These are phyloP conservation scores for Cytospora leucostoma DNA, from an alignment of 2,329 filamentous ascomycete genomes.

Conservation along the genomic window DNA sequence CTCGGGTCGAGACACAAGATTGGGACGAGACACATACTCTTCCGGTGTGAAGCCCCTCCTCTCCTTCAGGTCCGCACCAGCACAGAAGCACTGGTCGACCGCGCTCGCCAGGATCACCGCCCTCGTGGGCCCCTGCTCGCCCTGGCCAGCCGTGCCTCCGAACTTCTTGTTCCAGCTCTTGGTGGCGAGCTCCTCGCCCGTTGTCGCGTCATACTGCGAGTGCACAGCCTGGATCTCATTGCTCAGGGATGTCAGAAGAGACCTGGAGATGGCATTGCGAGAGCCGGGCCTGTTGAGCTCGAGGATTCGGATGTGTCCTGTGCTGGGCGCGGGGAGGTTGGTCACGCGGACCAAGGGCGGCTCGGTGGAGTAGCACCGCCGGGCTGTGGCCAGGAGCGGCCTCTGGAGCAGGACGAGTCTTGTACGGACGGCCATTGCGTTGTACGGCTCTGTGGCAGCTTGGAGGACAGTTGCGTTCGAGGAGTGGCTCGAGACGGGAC, in stretches of 20 bases:
- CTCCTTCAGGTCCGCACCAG: slow-evolving; percentile 93
- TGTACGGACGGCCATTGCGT: slow-evolving; percentile 17
- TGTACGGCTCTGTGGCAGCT: not conserved
- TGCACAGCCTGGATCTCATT: slow-evolving; percentile 73
- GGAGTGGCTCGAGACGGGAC: not conserved
- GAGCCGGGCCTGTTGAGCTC: slow-evolving; percentile 82
- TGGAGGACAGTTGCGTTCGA: not conserved
- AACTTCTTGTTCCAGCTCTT: slow-evolving; percentile 42
- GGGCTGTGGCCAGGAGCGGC: slow-evolving; percentile 27
- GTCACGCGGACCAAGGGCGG: slow-evolving; percentile 67
- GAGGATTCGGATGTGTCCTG: slow-evolving; percentile 83
- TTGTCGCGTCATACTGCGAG: slow-evolving; percentile 55
- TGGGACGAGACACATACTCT: slow-evolving; percentile 59
- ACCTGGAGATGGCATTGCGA: slow-evolving; percentile 86
- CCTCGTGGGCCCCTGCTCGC: slow-evolving; percentile 63
- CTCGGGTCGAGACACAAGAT: not conserved
- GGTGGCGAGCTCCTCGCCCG: slow-evolving; percentile 52
- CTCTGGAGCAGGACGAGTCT: slow-evolving; percentile 16
- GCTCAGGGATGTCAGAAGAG: slow-evolving; percentile 71
- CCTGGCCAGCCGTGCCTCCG: slow-evolving; percentile 47
- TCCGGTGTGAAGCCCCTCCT: slow-evolving; percentile 72
- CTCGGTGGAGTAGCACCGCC: slow-evolving; percentile 42
- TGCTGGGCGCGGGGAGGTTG: slow-evolving; percentile 74
- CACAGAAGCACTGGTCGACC: slow-evolving; percentile 86
- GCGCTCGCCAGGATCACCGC: slow-evolving; percentile 83